Percentiles rank a stretch among this genome's conserved stretches.
These are phyloP conservation scores for Phytophthora litchii DNA, from an alignment of 352 stramenopile genomes.

Conservation along the genomic window DNA sequence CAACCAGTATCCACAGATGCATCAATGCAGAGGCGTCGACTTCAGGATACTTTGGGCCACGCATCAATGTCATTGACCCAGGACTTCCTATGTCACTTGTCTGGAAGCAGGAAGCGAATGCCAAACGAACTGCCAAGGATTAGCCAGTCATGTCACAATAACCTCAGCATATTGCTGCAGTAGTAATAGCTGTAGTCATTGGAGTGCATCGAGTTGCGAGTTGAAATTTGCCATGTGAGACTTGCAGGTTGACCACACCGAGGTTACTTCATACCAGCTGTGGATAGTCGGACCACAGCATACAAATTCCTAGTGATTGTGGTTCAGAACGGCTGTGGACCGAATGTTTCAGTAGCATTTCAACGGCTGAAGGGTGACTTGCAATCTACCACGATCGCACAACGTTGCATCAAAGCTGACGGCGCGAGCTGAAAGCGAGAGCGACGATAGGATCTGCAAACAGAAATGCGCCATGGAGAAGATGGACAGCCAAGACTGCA, in stretches of 20 bases:
- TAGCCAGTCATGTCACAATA: too few species aligned
- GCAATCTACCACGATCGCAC: slow-evolving; percentile 11
- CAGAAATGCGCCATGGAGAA: slow-evolving; percentile 32
- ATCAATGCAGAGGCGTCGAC: slow-evolving; percentile 8
- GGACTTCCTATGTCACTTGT: slow-evolving; percentile 1
- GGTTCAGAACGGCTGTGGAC: slow-evolving; percentile 12
- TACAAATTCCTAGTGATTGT: slow-evolving; percentile 21
- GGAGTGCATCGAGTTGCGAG: background rate
- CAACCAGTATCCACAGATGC: background rate
- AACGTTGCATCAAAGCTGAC: slow-evolving; percentile 1
- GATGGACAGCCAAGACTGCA: slow-evolving; percentile 19
- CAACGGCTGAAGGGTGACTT: slow-evolving; percentile 9
- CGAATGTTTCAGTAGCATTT: slow-evolving; percentile 7
- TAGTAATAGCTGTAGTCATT: background rate
- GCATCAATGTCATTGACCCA: background rate
- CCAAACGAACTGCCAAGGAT: background rate
- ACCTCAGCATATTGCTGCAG: too few species aligned
- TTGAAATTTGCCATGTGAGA: slow-evolving; percentile 10
- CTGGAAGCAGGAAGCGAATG: background rate
- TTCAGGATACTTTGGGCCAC: too few species aligned
- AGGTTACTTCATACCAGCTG: slow-evolving; percentile 13
- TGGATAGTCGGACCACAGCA: slow-evolving; percentile 10
- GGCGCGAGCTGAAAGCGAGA: background rate
- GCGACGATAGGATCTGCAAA: slow-evolving; percentile 9
- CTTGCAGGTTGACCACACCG: background rate